Conservation (phyloP, 169 alveolate species). For the Theileria orientalis region DNA sequence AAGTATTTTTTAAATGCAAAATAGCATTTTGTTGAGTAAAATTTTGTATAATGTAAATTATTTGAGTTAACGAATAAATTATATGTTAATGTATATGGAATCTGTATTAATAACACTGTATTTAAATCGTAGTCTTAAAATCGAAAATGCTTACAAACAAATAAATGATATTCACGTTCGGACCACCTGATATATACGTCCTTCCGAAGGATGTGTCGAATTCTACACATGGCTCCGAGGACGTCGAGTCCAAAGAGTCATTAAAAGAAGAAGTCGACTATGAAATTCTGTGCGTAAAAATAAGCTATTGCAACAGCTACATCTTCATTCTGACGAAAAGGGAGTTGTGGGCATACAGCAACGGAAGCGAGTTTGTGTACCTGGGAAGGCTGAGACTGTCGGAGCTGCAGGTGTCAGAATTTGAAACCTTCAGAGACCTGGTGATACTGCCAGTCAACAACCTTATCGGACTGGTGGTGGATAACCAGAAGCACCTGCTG, state of each 20-base stretch:
- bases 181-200: neutral
- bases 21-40: too few relatives aligned
- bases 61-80: too few relatives aligned
- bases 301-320: slow-evolving; percentile 40
- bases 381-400: slow-evolving; percentile 28
- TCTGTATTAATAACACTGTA: too few relatives aligned
- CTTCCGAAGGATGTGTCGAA: slow-evolving; percentile 5
- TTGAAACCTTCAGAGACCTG: slow-evolving; percentile 41
- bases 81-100: too few relatives aligned
- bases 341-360: slow-evolving; percentile 43
- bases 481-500: slow-evolving; percentile 33
- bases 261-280: neutral
- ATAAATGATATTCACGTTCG: slow-evolving; percentile 13
- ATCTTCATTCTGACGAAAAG: slow-evolving; percentile 33
- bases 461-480: slow-evolving; percentile 35
- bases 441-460: slow-evolving; percentile 19
- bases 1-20: too few relatives aligned
- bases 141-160: neutral
- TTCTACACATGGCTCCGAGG: neutral
- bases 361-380: slow-evolving; percentile 17
- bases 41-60: too few relatives aligned
- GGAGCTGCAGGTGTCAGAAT: neutral
- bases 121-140: too few relatives aligned
- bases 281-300: slow-evolving; percentile 14
- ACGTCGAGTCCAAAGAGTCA: neutral